A percentile compares a stretch with the other conserved stretches of the same genome.
Conservation (phyloP, 257 asterid genomes). For the Solanum phureja region DNA sequence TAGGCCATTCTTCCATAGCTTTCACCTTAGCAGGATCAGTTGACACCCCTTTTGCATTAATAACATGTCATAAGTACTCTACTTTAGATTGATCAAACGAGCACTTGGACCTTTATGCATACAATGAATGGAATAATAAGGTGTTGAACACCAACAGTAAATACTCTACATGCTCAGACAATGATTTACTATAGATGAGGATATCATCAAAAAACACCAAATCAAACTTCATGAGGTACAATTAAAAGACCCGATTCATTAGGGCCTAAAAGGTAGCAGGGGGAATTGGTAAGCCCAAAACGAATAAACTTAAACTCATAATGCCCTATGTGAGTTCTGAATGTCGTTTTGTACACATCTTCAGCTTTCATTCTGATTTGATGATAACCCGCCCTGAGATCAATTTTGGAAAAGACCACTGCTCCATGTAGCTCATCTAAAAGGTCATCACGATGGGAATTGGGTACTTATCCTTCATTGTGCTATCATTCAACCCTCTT, state of each 20-base stretch:
- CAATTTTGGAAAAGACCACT: not conserved
- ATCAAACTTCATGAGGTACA: not conserved
- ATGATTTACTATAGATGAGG: not conserved
- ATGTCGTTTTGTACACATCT: not conserved
- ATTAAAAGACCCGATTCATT: not conserved
- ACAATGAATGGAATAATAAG: too few relatives aligned
- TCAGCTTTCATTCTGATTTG: not conserved
- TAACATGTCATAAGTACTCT: not conserved
- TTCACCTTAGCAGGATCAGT: not conserved
- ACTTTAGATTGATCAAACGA: not conserved
- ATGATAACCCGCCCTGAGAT: not conserved
- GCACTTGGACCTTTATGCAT: not conserved
- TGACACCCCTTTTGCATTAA: not conserved
- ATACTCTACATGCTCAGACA: not conserved
- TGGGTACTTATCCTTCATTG: not conserved
- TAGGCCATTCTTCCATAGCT: not conserved
- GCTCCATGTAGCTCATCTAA: not conserved
- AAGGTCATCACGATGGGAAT: not conserved
- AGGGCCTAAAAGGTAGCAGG: not conserved
- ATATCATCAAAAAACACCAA: not conserved
- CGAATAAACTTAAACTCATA: not conserved
- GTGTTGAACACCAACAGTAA: not conserved
- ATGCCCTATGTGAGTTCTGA: not conserved
- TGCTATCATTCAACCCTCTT: not conserved
- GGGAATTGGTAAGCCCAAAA: not conserved